Evolutionary conservation across 2,329 filamentous ascomycete genomes (phyloP), one percentile per base, ranked within the genome.

Genomic region (Erysiphe pisi): DNA sequence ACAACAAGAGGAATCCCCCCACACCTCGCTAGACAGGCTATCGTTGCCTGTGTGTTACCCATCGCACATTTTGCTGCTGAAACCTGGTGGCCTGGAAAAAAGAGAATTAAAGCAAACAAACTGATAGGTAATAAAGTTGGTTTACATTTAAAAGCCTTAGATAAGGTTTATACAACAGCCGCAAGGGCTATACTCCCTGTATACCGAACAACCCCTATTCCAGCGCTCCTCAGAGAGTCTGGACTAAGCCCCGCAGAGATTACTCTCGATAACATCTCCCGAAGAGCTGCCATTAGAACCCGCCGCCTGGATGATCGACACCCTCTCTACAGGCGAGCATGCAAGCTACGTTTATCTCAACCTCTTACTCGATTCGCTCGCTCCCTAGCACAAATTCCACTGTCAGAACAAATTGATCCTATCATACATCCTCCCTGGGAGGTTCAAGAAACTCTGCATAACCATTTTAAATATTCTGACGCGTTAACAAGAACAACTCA

Each of bases 61-160:
- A 40, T 68, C 18, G 63, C 63, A 68, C 31, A 68, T 22, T 68
- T 31, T 40, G 63, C 63, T 8, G 63, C 63, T 20, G n/a, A 68
- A 28, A 68, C 28, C 18, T 68, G 63, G 63, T 68, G 63, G 63
- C 63, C 63, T 25, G 20, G 56, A 61, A 61, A 28, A 68, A 58
- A 58, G n/a, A 58, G 52, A 25, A 22, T 22, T 6, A 22, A 58
- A 22, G 52, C 20, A 1, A 25, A 58, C 7, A 58, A 25, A 25
- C 20, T 58, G 11, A 22, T 58, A 22, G 9, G 20, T 9, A 58
- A 58, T 58, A 58, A 25, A 58, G 52, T 58, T 6, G 52, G 52
- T 1, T 12, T 22, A 58, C 52, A 58, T 58, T 22, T 6, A 58
- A 58, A 58, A 22, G 8, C n/a, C n/a, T 58, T 58, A 4, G 7